These are phyloP conservation scores for Mycena venus DNA, from an alignment of 768 basidiomycete species.

Conservation along the genomic window DNA sequence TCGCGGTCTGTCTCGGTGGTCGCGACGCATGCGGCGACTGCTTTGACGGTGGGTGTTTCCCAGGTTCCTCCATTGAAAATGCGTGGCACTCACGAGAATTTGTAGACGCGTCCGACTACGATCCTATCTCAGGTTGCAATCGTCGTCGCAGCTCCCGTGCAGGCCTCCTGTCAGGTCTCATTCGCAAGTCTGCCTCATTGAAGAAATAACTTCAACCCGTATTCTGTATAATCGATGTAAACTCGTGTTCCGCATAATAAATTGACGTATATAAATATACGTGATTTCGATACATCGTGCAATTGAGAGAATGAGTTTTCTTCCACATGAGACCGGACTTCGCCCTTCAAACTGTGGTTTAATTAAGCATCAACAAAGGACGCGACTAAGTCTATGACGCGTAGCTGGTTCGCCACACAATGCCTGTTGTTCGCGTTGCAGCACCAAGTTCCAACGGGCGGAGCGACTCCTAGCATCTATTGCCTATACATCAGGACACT, in stretches of 20 bases:
- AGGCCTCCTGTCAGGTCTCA: not conserved
- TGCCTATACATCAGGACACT: too few species aligned
- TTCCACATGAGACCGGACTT: not conserved
- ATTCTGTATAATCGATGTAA: not conserved
- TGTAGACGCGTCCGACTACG: not conserved
- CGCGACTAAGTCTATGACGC: too few species aligned
- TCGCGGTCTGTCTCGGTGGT: constrained; percentile 1
- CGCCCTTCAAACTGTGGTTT: not conserved
- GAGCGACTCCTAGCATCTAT: too few species aligned
- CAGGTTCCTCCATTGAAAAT: not conserved
- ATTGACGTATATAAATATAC: not conserved
- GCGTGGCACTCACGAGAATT: not conserved
- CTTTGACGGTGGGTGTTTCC: not conserved
- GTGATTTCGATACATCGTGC: not conserved
- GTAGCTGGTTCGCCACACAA: too few species aligned
- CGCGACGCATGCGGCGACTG: not conserved
- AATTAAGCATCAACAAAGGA: too few species aligned
- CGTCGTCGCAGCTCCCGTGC: not conserved
- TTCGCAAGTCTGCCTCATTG: not conserved
- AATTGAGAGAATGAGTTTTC: not conserved
- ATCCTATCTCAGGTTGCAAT: not conserved
- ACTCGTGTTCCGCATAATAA: too few species aligned
- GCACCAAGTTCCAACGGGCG: too few species aligned
- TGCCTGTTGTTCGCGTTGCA: too few species aligned
- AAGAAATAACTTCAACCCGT: not conserved